Conservation (phyloP, 2,329 filamentous ascomycete genomes). For the Cladophialophora bantiana region DNA sequence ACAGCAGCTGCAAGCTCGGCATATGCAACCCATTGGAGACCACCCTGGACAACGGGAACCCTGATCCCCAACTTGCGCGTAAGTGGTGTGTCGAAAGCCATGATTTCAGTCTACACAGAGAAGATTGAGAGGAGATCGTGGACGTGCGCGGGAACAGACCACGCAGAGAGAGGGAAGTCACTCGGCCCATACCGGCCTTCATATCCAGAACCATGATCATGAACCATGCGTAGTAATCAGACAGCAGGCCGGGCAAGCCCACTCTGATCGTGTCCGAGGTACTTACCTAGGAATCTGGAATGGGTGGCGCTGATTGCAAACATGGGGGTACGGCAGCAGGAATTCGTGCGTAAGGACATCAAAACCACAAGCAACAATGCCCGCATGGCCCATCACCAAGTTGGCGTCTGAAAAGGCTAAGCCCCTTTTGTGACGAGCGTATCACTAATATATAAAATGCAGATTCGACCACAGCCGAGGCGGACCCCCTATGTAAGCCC, state of each 20-base stretch:
- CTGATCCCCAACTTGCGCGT: conserved; percentile 23
- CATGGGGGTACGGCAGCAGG: not conserved
- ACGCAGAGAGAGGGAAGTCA: not conserved
- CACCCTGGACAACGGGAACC: conserved; percentile 51
- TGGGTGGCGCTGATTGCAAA: not conserved
- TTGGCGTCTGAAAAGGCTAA: not conserved
- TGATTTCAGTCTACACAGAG: conserved; percentile 1
- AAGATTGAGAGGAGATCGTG: not conserved
- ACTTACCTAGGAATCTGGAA: not conserved
- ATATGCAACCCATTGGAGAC: conserved; percentile 64
- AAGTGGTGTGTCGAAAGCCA: conserved; percentile 19
- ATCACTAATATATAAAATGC: conserved; percentile 23
- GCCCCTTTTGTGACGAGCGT: not conserved
- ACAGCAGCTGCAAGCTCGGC: conserved; percentile 61
- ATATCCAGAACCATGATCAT: not conserved
- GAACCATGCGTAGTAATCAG: conserved; percentile 6
- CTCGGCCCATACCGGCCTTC: not conserved
- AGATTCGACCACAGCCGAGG: conserved; percentile 11
- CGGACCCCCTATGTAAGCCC: conserved; percentile 5
- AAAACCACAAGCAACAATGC: not conserved
- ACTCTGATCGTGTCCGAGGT: not conserved
- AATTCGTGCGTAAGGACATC: conserved; percentile 1
- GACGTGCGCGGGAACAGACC: not conserved
- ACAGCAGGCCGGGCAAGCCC: not conserved
- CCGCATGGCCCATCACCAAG: not conserved